Conservation (phyloP, 495 filamentous ascomycete genomes). For the Talaromyces stipitatus region DNA sequence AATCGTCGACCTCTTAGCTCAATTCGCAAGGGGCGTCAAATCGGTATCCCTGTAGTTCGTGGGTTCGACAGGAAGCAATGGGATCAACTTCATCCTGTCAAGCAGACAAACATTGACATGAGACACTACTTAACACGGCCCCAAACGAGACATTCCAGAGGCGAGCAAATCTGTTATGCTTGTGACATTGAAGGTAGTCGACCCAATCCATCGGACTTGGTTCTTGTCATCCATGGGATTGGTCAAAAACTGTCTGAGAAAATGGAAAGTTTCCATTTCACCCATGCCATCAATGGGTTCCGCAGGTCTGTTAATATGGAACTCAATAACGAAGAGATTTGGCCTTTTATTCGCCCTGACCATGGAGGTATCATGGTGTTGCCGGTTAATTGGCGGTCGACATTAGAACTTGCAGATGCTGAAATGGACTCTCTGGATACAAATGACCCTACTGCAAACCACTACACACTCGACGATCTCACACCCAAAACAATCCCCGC, state of each 20-base stretch:
- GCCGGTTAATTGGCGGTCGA: slow-evolving; percentile 83
- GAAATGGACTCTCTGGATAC: slow-evolving; percentile 38
- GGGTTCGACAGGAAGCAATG: slow-evolving; percentile 75
- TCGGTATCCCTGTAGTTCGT: slow-evolving; percentile 80
- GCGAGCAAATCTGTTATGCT: slow-evolving; percentile 38
- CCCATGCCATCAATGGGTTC: slow-evolving; percentile 86
- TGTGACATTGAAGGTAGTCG: slow-evolving; percentile 53
- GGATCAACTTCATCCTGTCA: slow-evolving; percentile 64
- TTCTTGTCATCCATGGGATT: slow-evolving; percentile 90
- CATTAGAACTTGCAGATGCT: slow-evolving; percentile 74
- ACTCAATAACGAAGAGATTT: slow-evolving; percentile 64
- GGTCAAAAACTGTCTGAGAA: slow-evolving; percentile 95
- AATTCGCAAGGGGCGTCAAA: slow-evolving; percentile 72
- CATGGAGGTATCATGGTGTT: slow-evolving; percentile 69
- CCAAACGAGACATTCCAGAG: slow-evolving; percentile 21
- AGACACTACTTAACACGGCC: slow-evolving; percentile 42
- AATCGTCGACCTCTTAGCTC: slow-evolving; percentile 68
- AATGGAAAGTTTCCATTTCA: slow-evolving; percentile 95
- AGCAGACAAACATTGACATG: slow-evolving; percentile 37
- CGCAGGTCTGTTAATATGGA: slow-evolving; percentile 83
- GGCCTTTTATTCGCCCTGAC: slow-evolving; percentile 60
- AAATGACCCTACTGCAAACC: slow-evolving; percentile 46
- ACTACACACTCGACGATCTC: slow-evolving; percentile 79
- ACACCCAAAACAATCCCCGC: slow-evolving; percentile 85
- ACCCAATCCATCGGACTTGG: slow-evolving; percentile 73